phyloP scores from a whole-genome alignment of 1,139 yeast species.

The Pichia norvegensis region DNA sequence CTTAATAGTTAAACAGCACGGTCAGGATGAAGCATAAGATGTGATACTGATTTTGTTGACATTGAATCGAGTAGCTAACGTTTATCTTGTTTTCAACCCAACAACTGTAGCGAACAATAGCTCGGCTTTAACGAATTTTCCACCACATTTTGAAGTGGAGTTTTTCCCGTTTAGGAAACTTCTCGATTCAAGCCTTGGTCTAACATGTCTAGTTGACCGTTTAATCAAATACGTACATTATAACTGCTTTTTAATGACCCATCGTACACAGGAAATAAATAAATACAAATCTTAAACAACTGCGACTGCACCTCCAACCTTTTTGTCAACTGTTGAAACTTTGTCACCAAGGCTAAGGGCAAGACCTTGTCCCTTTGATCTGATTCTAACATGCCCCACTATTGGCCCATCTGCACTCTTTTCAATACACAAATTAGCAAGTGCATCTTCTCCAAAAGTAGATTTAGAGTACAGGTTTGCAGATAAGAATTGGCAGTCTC shows the following conservation, averaged over 20 bases:
- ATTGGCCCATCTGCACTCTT: constrained; percentile 68
- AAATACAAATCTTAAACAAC: not conserved
- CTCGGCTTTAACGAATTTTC: too few relatives aligned
- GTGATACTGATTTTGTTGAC: too few relatives aligned
- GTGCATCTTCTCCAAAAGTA: constrained; percentile 94
- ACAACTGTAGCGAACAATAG: too few relatives aligned
- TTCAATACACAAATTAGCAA: constrained; percentile 93
- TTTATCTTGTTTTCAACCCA: too few relatives aligned
- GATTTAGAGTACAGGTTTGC: constrained; percentile 92
- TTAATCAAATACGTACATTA: too few relatives aligned
- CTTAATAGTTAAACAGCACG: not conserved
- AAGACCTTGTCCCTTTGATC: constrained; percentile 97
- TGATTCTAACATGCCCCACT: constrained; percentile 90
- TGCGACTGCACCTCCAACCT: constrained; percentile 29
- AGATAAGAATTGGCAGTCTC: constrained; percentile 86
- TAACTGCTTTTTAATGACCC: not conserved
- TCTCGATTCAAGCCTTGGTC: too few relatives aligned
- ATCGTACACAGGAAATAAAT: not conserved
- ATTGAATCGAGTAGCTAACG: too few relatives aligned
- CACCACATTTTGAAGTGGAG: too few relatives aligned
- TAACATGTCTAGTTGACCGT: too few relatives aligned
- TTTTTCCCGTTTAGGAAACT: too few relatives aligned
- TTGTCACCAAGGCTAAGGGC: constrained; percentile 93
- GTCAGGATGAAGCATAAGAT: too few relatives aligned
- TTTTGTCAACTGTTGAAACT: constrained; percentile 71